Evolutionary conservation across 148 eudicot species (phyloP).

Genomic region (Beta vulgaris): DNA sequence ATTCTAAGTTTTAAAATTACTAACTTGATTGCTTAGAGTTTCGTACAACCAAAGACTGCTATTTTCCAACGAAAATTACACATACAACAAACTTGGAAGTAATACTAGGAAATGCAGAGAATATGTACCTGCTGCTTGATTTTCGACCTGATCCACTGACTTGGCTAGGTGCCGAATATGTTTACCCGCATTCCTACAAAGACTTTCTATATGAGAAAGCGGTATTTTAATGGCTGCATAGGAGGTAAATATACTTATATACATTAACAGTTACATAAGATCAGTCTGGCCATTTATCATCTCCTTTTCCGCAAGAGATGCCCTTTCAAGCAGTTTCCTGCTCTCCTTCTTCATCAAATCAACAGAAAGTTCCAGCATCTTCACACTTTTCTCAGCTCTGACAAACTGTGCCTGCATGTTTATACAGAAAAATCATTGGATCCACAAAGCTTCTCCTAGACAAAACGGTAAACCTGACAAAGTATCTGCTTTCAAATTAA

Average conservation of each 20-base stretch:
- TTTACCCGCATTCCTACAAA: constrained; percentile 58
- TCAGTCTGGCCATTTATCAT: constrained; percentile 65
- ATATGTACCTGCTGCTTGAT: constrained; percentile 59
- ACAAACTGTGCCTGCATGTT: constrained; percentile 65
- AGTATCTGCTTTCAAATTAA: neutral
- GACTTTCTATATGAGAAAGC: constrained; percentile 10
- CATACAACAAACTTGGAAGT: neutral
- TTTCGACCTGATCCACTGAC: constrained; percentile 60
- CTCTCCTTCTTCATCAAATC: constrained; percentile 87
- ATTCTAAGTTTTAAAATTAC: neutral
- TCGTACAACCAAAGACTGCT: neutral
- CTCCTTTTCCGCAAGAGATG: constrained; percentile 81
- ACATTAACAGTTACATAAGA: constrained; percentile 42
- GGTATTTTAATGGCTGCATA: neutral
- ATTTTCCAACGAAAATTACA: neutral
- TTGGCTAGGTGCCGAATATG: constrained; percentile 53
- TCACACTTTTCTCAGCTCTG: constrained; percentile 75
- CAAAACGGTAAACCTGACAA: constrained; percentile 5
- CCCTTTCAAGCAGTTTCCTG: constrained; percentile 77
- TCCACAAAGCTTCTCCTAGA: neutral
- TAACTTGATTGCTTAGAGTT: neutral
- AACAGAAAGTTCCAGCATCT: constrained; percentile 62
- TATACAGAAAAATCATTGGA: neutral
- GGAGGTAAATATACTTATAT: neutral
- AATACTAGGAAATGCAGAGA: neutral